Percentiles rank a stretch among this genome's conserved stretches.
phyloP scores from a whole-genome alignment of 257 asterid species.

The Parsonsia alboflavescens region DNA sequence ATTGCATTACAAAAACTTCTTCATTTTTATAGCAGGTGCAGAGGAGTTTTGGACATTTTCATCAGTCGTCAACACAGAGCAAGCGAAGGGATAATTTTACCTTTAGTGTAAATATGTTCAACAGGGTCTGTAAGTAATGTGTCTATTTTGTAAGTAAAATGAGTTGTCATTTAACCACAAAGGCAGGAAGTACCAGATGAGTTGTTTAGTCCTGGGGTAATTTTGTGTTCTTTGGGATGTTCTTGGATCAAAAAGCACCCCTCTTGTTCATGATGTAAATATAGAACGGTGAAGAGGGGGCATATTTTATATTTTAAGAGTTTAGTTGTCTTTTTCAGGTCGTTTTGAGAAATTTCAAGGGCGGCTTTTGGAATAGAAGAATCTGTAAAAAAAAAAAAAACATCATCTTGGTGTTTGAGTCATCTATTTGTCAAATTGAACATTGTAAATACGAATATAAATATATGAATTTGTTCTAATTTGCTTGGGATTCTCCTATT shows the following conservation, averaged over 20 bases:
- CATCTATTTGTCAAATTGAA: slow-evolving; percentile 26
- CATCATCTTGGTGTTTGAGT: slow-evolving; percentile 27
- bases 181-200: slow-evolving; percentile 8
- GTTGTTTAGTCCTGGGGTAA: slow-evolving; percentile 13
- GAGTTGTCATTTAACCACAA: slow-evolving; percentile 33
- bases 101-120: slow-evolving; percentile 46
- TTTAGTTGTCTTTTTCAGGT: slow-evolving; percentile 27
- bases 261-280: slow-evolving; percentile 50
- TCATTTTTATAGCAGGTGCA: slow-evolving; percentile 21
- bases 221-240: slow-evolving; percentile 19
- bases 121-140: slow-evolving; percentile 45
- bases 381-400: slow-evolving; percentile 23
- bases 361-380: slow-evolving; percentile 28
- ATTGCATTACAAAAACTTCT: slow-evolving; percentile 1
- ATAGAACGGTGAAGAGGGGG: slow-evolving; percentile 35
- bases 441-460: slow-evolving; percentile 32
- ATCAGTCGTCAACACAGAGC: slow-evolving; percentile 12
- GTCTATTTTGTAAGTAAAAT: slow-evolving; percentile 33
- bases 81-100: slow-evolving; percentile 27
- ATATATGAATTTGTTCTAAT: background rate
- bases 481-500: background rate
- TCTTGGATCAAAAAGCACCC: slow-evolving; percentile 18
- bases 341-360: slow-evolving; percentile 31
- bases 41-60: slow-evolving; percentile 35
- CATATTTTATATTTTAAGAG: slow-evolving; percentile 8